A percentile compares a stretch with the other conserved stretches of the same genome.
Evolutionary conservation across 2,329 filamentous ascomycete species (phyloP).

Genomic region (Botrytis cinerea): DNA sequence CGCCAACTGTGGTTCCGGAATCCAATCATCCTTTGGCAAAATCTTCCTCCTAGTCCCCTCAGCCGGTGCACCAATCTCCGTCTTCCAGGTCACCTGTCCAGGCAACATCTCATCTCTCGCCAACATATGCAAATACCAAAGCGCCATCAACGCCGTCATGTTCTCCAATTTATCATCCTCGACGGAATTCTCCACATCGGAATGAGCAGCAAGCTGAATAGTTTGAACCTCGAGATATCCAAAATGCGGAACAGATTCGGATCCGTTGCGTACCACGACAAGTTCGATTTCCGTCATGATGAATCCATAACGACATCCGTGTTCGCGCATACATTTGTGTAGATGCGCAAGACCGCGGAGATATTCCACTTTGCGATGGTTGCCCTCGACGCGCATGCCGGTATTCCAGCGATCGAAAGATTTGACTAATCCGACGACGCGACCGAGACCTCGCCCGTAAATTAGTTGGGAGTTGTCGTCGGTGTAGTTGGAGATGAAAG

Average conservation of each 20-base stretch:
- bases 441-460: conserved; percentile 54
- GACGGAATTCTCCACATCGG: conserved; percentile 26
- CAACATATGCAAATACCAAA: conserved; percentile 77
- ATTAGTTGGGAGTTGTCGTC: conserved; percentile 51
- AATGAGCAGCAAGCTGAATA: conserved; percentile 55
- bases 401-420: conserved; percentile 95
- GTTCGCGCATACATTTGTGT: conserved; percentile 90
- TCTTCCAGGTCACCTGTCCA: conserved; percentile 63
- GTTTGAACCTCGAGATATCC: conserved; percentile 79
- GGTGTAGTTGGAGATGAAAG: conserved; percentile 54
- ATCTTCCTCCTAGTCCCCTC: conserved; percentile 72
- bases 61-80: conserved; percentile 73
- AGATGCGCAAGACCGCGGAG: conserved; percentile 82
- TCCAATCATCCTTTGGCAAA: conserved; percentile 71
- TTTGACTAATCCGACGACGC: conserved; percentile 83
- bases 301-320: conserved; percentile 91
- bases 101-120: conserved; percentile 61
- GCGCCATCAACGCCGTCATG: conserved; percentile 71
- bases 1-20: conserved; percentile 69
- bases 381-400: conserved; percentile 83
- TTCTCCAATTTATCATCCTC: conserved; percentile 54
- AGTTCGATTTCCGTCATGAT: conserved; percentile 96
- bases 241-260: conserved; percentile 72
- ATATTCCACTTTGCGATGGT: conserved; percentile 85
- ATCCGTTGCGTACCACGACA: conserved; percentile 82